Evolutionary conservation across 202 grass and related monocot species (phyloP).

Genomic region (Digitaria exilis): DNA sequence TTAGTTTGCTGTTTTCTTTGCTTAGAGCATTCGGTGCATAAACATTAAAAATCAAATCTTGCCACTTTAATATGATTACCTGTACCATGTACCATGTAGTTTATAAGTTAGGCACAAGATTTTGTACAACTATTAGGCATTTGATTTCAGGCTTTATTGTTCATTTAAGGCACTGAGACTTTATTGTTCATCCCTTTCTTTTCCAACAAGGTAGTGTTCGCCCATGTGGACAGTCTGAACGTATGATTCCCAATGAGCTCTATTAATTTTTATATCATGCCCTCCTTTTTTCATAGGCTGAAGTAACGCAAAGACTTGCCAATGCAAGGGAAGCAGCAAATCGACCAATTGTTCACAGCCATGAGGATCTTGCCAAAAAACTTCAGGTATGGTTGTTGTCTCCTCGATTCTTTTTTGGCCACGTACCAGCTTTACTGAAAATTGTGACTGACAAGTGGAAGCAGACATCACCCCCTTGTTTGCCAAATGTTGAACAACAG

Average conservation of each 20-base stretch:
- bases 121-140: neutral
- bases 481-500: neutral
- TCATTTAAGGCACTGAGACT: no score
- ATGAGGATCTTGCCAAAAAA: conserved; percentile 93
- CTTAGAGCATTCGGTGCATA: neutral
- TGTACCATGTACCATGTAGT: neutral
- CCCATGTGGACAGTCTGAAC: neutral
- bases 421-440: neutral
- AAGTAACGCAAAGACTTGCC: conserved; percentile 85
- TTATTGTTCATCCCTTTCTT: neutral
- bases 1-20: conserved; percentile 18
- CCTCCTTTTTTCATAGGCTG: conserved; percentile 55
- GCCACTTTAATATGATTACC: neutral
- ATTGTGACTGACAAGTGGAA: neutral
- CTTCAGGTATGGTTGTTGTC: conserved; percentile 63
- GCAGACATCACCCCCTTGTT: neutral
- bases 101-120: neutral
- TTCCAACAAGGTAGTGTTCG: neutral
- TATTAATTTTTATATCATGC: neutral
- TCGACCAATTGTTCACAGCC: conserved; percentile 80
- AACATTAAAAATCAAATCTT: neutral
- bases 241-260: neutral
- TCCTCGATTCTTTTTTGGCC: conserved; percentile 4
- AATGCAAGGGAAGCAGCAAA: conserved; percentile 75
- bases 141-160: conserved; percentile 1